Conservation (phyloP, 2,329 filamentous ascomycete species). For the Diaporthe citri region DNA sequence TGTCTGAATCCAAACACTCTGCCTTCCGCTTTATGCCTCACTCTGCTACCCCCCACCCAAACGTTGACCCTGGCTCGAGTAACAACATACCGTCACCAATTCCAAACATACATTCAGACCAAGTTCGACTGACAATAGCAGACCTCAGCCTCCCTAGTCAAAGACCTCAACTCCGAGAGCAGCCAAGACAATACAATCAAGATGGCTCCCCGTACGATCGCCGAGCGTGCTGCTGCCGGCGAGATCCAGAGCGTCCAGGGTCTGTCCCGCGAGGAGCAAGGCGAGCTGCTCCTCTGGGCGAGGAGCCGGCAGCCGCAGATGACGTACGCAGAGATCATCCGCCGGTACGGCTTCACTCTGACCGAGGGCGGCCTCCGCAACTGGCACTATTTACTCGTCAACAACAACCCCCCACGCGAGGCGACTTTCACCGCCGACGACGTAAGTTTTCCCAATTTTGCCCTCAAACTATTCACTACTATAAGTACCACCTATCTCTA, state of each 20-base stretch:
- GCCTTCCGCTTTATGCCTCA: too few relatives aligned
- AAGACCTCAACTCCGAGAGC: not conserved
- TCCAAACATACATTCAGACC: too few relatives aligned
- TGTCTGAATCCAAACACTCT: too few relatives aligned
- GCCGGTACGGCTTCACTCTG: not conserved
- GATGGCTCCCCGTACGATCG: constrained; percentile 11
- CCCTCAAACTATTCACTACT: not conserved
- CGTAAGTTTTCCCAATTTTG: not conserved
- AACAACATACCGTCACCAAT: not conserved
- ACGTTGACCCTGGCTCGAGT: not conserved
- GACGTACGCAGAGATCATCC: not conserved
- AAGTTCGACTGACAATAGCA: not conserved
- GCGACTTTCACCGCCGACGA: not conserved
- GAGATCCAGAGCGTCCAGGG: not conserved
- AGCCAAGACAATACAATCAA: not conserved
- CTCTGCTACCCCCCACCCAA: not conserved
- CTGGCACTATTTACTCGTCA: not conserved
- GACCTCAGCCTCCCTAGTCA: too few relatives aligned
- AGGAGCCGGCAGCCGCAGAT: not conserved
- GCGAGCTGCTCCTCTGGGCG: not conserved
- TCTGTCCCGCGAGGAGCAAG: not conserved
- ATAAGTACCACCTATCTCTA: not conserved
- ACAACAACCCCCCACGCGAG: not conserved
- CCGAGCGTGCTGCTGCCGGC: not conserved
- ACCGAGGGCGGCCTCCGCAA: not conserved